These are phyloP conservation scores for Phaseolus lunatus DNA, from an alignment of 306 rosid genomes.

Conservation along the genomic window DNA sequence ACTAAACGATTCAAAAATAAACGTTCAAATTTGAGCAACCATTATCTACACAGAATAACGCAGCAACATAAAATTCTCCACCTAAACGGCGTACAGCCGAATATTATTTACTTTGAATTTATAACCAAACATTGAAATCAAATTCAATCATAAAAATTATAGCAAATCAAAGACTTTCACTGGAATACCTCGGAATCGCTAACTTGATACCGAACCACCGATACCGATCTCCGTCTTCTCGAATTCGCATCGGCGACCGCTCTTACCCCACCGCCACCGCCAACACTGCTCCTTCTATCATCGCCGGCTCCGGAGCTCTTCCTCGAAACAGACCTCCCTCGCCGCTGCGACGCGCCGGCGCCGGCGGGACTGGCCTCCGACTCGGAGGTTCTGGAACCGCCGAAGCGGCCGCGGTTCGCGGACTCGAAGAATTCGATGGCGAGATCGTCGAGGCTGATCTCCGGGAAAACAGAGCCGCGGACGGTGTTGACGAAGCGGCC, in stretches of 20 bases:
- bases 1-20: slow-evolving; percentile 12
- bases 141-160: background rate
- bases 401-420: slow-evolving; percentile 65
- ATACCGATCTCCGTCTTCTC: slow-evolving; percentile 81
- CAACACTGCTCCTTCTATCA: slow-evolving; percentile 56
- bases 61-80: background rate
- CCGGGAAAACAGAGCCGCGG: slow-evolving; percentile 90
- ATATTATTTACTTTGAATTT: slow-evolving; percentile 2
- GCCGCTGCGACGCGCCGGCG: slow-evolving; percentile 57
- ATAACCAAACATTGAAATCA: slow-evolving; percentile 9
- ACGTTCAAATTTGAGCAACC: slow-evolving; percentile 16
- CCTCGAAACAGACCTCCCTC: slow-evolving; percentile 97
- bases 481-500: slow-evolving; percentile 85
- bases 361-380: slow-evolving; percentile 50
- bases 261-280: slow-evolving; percentile 52
- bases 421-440: slow-evolving; percentile 89
- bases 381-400: slow-evolving; percentile 52
- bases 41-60: background rate
- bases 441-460: slow-evolving; percentile 94
- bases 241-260: slow-evolving; percentile 61
- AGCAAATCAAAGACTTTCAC: background rate
- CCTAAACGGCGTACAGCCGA: background rate
- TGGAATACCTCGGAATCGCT: slow-evolving; percentile 89
- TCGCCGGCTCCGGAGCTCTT: slow-evolving; percentile 55
- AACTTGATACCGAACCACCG: slow-evolving; percentile 84